Conservation (phyloP, 257 asterid species). For the Henckelia pumila region DNA sequence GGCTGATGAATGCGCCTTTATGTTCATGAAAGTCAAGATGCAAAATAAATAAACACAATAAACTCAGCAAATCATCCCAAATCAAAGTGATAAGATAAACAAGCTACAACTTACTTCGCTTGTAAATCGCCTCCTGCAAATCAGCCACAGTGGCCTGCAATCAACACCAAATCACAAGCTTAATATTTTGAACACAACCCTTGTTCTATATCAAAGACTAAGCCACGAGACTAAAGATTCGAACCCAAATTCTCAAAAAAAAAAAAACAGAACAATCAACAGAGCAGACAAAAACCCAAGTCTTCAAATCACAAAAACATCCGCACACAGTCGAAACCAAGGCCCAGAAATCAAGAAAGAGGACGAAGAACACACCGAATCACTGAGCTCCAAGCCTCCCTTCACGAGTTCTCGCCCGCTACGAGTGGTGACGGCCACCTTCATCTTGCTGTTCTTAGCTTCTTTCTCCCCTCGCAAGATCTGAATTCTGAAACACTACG, state of each 20-base stretch:
- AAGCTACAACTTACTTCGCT: slow-evolving; percentile 54
- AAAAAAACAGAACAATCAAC: background rate
- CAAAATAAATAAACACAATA: background rate
- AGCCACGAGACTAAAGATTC: background rate
- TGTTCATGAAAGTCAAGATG: background rate
- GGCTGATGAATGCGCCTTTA: background rate
- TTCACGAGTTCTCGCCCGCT: slow-evolving; percentile 84
- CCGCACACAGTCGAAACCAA: slow-evolving; percentile 18
- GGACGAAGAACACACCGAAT: slow-evolving; percentile 46
- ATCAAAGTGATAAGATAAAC: slow-evolving; percentile 18
- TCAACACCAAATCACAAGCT: slow-evolving; percentile 30
- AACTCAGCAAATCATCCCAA: slow-evolving; percentile 3
- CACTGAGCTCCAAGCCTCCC: slow-evolving; percentile 75
- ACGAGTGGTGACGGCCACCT: slow-evolving; percentile 69
- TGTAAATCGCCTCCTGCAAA: slow-evolving; percentile 87
- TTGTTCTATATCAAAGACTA: background rate
- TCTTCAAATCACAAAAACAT: slow-evolving; percentile 2
- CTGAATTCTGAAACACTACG: slow-evolving; percentile 6
- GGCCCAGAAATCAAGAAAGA: slow-evolving; percentile 16
- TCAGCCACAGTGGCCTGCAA: slow-evolving; percentile 88
- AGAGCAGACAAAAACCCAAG: background rate
- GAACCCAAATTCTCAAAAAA: background rate
- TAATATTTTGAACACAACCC: slow-evolving; percentile 19
- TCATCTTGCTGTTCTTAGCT: slow-evolving; percentile 39
- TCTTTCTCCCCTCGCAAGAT: slow-evolving; percentile 23